These are phyloP conservation scores for Aspergillus quadricinctus DNA, from an alignment of 2,329 filamentous ascomycete species.

Conservation along the genomic window DNA sequence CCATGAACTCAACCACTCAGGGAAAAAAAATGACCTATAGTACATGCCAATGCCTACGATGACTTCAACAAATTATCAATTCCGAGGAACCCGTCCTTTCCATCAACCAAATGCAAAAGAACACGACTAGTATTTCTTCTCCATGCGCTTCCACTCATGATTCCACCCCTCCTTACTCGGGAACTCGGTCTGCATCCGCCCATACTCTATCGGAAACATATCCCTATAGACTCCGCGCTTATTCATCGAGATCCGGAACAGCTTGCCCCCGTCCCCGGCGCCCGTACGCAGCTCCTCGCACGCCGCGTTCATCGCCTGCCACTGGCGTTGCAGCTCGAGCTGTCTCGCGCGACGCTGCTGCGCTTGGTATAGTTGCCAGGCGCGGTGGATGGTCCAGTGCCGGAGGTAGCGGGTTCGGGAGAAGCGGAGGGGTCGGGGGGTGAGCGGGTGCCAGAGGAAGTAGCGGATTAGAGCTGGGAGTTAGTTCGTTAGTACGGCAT, in stretches of 20 bases:
- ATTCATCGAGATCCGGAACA: constrained; percentile 85
- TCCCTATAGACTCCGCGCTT: constrained; percentile 78
- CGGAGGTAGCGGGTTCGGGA: constrained; percentile 80
- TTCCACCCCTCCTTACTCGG: constrained; percentile 82
- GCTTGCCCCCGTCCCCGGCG: constrained; percentile 48
- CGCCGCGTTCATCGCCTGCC: constrained; percentile 76
- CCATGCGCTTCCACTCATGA: constrained; percentile 73
- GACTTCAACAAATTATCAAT: background rate
- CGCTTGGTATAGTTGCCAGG: constrained; percentile 77
- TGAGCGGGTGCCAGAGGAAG: constrained; percentile 64
- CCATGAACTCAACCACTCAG: background rate
- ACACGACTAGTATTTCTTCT: constrained; percentile 15
- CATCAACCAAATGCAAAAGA: background rate
- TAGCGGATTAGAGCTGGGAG: constrained; percentile 61
- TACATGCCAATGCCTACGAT: background rate
- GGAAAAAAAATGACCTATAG: background rate
- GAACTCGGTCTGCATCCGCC: constrained; percentile 66
- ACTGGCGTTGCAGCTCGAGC: constrained; percentile 70
- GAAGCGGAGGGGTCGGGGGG: constrained; percentile 77
- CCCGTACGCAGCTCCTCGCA: constrained; percentile 73
- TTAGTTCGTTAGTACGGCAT: background rate
- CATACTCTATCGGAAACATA: constrained; percentile 88
- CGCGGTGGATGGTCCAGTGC: constrained; percentile 98
- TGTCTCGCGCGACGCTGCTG: constrained; percentile 62
- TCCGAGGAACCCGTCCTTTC: background rate